Conservation (phyloP, 768 basidiomycete species). For the Grammothele lineata region DNA sequence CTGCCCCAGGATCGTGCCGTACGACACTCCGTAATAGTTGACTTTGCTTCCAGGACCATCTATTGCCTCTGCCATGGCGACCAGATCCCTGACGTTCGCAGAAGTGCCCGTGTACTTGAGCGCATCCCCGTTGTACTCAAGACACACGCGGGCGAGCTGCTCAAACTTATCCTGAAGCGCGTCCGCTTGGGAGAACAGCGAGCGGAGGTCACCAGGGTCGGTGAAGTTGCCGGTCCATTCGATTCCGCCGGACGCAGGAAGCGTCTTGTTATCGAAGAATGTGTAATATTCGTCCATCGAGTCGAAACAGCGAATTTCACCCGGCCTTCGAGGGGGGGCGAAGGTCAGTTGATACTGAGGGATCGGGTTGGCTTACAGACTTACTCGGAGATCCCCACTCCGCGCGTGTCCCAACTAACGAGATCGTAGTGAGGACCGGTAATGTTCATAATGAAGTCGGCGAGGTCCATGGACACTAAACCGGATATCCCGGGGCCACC, state of each 20-base stretch:
- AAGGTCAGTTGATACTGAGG: too few species aligned
- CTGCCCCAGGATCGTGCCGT: conserved; percentile 1
- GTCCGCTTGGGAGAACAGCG: background rate
- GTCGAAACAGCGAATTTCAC: conserved; percentile 3
- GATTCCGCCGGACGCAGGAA: background rate
- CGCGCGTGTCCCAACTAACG: conserved; percentile 2
- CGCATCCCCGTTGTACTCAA: background rate
- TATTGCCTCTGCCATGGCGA: conserved; percentile 2
- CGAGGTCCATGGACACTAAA: background rate
- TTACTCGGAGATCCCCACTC: too few species aligned
- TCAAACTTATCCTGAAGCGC: background rate
- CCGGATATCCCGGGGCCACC: conserved; percentile 1
- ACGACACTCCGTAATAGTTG: conserved; percentile 2
- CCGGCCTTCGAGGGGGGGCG: background rate
- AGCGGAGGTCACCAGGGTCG: background rate
- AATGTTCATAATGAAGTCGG: background rate
- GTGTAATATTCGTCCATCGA: background rate
- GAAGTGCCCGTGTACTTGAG: conserved; percentile 5
- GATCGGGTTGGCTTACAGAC: too few species aligned
- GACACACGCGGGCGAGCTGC: conserved; percentile 2
- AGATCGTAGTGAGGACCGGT: conserved; percentile 2
- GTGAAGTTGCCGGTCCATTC: background rate
- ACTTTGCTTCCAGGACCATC: conserved; percentile 3
- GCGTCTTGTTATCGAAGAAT: background rate
- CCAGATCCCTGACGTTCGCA: conserved; percentile 4